Conservation (phyloP, 257 asterid species). For the Solanum chmielewskii region DNA sequence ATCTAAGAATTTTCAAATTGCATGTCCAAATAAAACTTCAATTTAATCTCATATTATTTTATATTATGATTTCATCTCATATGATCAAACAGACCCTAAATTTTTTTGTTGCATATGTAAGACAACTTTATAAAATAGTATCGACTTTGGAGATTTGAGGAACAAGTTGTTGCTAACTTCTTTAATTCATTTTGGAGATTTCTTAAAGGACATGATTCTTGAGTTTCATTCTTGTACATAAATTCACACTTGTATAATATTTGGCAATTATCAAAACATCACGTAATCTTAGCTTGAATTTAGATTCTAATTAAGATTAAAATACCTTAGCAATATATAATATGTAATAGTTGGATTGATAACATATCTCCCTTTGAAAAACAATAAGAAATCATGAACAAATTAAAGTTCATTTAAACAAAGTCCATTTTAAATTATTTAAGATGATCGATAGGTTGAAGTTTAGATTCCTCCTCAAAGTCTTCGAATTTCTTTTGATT, state of each 20-base stretch:
- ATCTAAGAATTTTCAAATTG: too few relatives aligned
- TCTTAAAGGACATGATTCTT: too few relatives aligned
- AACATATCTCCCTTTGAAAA: neutral
- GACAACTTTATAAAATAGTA: too few relatives aligned
- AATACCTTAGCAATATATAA: neutral
- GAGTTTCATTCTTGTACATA: neutral
- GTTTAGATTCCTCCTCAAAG: neutral
- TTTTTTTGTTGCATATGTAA: too few relatives aligned
- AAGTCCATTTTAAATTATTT: neutral
- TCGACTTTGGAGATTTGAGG: too few relatives aligned
- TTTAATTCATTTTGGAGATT: too few relatives aligned
- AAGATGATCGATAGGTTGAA: neutral
- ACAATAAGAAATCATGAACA: neutral
- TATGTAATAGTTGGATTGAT: neutral
- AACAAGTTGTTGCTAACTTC: too few relatives aligned
- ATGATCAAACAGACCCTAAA: too few relatives aligned
- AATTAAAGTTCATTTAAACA: neutral
- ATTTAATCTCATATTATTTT: too few relatives aligned
- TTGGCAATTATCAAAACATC: neutral
- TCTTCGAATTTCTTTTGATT: neutral
- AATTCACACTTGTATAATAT: neutral
- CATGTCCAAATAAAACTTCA: too few relatives aligned
- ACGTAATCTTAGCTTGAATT: neutral
- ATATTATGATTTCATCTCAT: too few relatives aligned
- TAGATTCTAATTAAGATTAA: neutral